phyloP scores from a whole-genome alignment of 148 eudicot species.

The Nepenthes mirabilis region DNA sequence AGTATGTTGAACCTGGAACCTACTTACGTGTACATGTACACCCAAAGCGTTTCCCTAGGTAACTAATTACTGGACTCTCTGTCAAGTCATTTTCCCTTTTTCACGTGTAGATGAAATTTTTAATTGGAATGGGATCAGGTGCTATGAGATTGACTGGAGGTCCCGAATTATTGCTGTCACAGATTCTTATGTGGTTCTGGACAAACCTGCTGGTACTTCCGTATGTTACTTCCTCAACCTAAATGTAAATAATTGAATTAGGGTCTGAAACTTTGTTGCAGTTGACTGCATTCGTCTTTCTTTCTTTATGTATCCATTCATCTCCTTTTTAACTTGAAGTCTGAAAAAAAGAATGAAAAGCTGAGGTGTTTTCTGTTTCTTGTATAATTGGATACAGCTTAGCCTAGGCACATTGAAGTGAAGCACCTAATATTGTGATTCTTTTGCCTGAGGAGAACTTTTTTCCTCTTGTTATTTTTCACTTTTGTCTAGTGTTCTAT shows the following conservation, averaged over 20 bases:
- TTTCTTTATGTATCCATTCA: neutral
- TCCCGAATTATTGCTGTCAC: constrained; percentile 77
- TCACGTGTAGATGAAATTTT: constrained; percentile 9
- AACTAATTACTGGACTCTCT: constrained; percentile 7
- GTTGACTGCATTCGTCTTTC: neutral
- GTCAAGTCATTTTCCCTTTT: neutral
- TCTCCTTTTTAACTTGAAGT: neutral
- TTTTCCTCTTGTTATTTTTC: no score
- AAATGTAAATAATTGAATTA: neutral
- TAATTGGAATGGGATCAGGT: constrained; percentile 29
- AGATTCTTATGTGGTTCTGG: constrained; percentile 76
- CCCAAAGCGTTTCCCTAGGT: constrained; percentile 96
- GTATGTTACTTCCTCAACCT: constrained; percentile 33
- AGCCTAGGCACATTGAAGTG: no score
- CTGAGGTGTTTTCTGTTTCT: no score
- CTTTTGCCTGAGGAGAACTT: no score
- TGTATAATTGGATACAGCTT: no score
- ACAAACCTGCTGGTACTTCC: constrained; percentile 96
- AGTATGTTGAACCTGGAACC: constrained; percentile 80
- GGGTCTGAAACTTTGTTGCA: neutral
- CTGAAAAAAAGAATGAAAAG: no score
- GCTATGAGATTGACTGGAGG: constrained; percentile 96
- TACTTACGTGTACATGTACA: constrained; percentile 91
- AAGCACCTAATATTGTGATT: no score
- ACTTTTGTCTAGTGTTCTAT: no score